Percentiles rank a stretch among this genome's conserved stretches.
These are phyloP conservation scores for Coprinopsis cinerea DNA, from an alignment of 768 basidiomycete species.

Conservation along the genomic window DNA sequence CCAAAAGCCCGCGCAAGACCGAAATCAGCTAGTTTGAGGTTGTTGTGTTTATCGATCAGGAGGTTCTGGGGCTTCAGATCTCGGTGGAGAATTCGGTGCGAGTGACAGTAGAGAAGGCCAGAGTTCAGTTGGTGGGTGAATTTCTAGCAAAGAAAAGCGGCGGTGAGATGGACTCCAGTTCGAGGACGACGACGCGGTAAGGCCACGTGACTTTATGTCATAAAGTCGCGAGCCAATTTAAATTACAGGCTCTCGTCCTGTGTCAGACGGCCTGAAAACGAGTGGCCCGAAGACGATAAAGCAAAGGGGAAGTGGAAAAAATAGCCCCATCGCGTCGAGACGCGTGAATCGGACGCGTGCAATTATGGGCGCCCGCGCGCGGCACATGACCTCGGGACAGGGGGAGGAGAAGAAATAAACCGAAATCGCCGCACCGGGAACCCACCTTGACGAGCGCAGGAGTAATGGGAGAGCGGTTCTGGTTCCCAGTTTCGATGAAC, in stretches of 20 bases:
- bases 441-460: slow-evolving; percentile 77
- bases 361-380: background rate
- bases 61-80: slow-evolving; percentile 97
- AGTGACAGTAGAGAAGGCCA: slow-evolving; percentile 91
- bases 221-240: background rate
- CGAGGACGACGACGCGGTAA: slow-evolving; percentile 15
- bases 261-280: too few relatives aligned
- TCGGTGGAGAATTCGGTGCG: slow-evolving; percentile 93
- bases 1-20: slow-evolving; percentile 96
- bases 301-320: background rate
- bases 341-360: slow-evolving; percentile 2
- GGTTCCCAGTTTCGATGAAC: slow-evolving; percentile 89
- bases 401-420: slow-evolving; percentile 4
- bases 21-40: slow-evolving; percentile 95
- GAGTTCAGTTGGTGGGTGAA: slow-evolving; percentile 91
- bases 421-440: slow-evolving; percentile 4
- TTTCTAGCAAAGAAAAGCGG: slow-evolving; percentile 51
- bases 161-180: slow-evolving; percentile 1
- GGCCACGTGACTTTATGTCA: slow-evolving; percentile 25
- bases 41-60: slow-evolving; percentile 82
- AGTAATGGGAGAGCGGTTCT: slow-evolving; percentile 64
- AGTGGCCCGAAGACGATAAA: background rate
- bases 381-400: background rate
- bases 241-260: too few relatives aligned
- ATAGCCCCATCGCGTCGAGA: background rate